Percentiles rank a stretch among this genome's conserved stretches.
These are phyloP conservation scores for Saprolegnia parasitica DNA, from an alignment of 352 stramenopile genomes.

Conservation along the genomic window DNA sequence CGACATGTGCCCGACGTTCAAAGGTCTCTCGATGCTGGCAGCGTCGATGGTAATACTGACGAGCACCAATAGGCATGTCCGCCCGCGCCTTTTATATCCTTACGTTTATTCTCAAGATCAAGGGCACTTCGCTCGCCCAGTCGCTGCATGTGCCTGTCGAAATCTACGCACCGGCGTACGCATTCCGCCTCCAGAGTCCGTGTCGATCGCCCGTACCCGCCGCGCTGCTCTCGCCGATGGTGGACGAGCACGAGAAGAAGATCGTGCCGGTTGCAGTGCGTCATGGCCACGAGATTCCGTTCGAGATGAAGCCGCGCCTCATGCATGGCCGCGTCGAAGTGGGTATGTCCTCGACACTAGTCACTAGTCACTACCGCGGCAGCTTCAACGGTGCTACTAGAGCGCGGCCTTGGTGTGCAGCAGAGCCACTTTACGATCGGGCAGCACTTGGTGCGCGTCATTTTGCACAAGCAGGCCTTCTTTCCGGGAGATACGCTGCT, in stretches of 20 bases:
- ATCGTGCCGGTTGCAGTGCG: slow-evolving; percentile 46
- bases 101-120: slow-evolving; percentile 41
- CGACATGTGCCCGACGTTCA: slow-evolving; percentile 51
- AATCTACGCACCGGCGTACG: slow-evolving; percentile 49
- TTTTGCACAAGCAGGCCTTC: slow-evolving; percentile 61
- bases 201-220: background rate
- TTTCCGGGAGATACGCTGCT: slow-evolving; percentile 55
- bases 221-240: slow-evolving; percentile 5
- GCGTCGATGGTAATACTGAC: background rate
- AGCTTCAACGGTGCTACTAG: slow-evolving; percentile 23
- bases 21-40: slow-evolving; percentile 28
- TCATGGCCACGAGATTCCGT: slow-evolving; percentile 56
- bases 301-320: slow-evolving; percentile 54
- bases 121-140: slow-evolving; percentile 27
- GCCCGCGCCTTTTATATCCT: slow-evolving; percentile 61
- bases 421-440: slow-evolving; percentile 70
- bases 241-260: slow-evolving; percentile 12
- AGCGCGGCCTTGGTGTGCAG: slow-evolving; percentile 47
- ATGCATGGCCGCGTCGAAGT: slow-evolving; percentile 69
- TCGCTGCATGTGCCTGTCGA: slow-evolving; percentile 59
- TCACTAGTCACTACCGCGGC: no score
- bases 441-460: slow-evolving; percentile 55
- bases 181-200: slow-evolving; percentile 37
- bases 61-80: slow-evolving; percentile 34
- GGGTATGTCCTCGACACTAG: background rate